Percentiles rank a stretch among this genome's conserved stretches.
These are phyloP conservation scores for Ustilago nuda DNA, from an alignment of 1,284 basidiomycete species.

Conservation along the genomic window DNA sequence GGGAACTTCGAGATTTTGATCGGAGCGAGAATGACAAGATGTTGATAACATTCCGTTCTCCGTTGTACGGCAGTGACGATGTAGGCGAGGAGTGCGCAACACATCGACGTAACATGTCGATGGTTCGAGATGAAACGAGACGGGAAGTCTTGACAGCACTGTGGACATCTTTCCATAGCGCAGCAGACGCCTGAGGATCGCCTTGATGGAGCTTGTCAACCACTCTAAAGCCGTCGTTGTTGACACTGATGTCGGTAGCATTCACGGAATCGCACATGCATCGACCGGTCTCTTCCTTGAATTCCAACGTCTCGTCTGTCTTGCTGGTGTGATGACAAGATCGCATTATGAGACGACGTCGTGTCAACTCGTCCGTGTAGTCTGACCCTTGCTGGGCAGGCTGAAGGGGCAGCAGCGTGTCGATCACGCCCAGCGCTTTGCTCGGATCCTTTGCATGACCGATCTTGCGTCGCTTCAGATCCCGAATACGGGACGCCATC, in stretches of 20 bases:
- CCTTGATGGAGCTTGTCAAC: neutral
- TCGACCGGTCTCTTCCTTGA: neutral
- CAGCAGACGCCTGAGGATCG: slow-evolving; percentile 10
- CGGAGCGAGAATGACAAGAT: slow-evolving; percentile 27
- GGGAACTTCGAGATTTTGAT: slow-evolving; percentile 16
- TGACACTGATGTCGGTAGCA: neutral
- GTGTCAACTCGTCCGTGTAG: slow-evolving; percentile 15
- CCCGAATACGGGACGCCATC: neutral
- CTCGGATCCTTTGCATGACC: neutral
- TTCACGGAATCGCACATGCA: slow-evolving; percentile 2
- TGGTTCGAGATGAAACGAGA: slow-evolving; percentile 15
- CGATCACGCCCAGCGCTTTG: slow-evolving; percentile 8
- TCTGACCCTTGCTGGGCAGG: neutral
- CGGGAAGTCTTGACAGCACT: slow-evolving; percentile 20
- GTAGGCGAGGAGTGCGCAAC: slow-evolving; percentile 22
- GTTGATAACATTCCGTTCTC: slow-evolving; percentile 24
- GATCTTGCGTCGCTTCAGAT: slow-evolving; percentile 26
- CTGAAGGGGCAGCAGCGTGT: slow-evolving; percentile 11
- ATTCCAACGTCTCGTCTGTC: neutral
- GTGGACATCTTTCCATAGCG: slow-evolving; percentile 29
- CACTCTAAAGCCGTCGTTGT: neutral
- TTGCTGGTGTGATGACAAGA: slow-evolving; percentile 4
- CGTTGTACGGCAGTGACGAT: slow-evolving; percentile 16
- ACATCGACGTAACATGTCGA: slow-evolving; percentile 35
- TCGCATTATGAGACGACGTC: slow-evolving; percentile 22